A percentile compares a stretch with the other conserved stretches of the same genome.
Evolutionary conservation across 148 eudicot species (phyloP).

Genomic region (Tetragonia tetragonoides): DNA sequence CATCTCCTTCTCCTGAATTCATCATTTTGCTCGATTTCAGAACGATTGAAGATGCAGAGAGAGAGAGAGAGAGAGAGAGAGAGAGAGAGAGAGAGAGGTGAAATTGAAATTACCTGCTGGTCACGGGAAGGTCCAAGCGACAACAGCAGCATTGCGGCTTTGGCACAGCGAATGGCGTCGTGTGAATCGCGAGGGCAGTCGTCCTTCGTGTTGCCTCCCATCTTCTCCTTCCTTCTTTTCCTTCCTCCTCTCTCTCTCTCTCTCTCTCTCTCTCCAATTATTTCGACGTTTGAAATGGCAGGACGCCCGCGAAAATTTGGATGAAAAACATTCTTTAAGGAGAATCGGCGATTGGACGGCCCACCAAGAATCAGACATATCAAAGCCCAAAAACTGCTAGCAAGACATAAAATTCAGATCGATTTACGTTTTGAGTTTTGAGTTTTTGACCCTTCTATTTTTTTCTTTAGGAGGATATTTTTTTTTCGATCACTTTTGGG

Average conservation of each 20-base stretch:
- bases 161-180: constrained; percentile 30
- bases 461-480: too few species aligned
- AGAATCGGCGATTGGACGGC: too few species aligned
- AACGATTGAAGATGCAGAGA: neutral
- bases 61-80: too few species aligned
- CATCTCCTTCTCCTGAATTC: constrained; percentile 31
- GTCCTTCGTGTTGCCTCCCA: constrained; percentile 18
- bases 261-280: neutral
- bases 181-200: constrained; percentile 6
- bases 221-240: neutral
- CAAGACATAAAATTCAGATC: too few species aligned
- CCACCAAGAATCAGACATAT: too few species aligned
- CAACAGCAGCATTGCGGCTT: constrained; percentile 33
- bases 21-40: neutral
- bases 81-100: constrained; percentile 15
- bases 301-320: neutral
- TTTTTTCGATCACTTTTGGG: too few species aligned
- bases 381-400: too few species aligned
- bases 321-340: too few species aligned
- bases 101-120: constrained; percentile 14
- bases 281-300: neutral
- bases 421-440: too few species aligned
- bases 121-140: constrained; percentile 13
- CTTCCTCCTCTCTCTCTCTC: neutral
- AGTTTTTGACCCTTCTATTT: too few species aligned